phyloP scores from a whole-genome alignment of 108 stramenopile species.

The Cylindrotheca fusiformis region DNA sequence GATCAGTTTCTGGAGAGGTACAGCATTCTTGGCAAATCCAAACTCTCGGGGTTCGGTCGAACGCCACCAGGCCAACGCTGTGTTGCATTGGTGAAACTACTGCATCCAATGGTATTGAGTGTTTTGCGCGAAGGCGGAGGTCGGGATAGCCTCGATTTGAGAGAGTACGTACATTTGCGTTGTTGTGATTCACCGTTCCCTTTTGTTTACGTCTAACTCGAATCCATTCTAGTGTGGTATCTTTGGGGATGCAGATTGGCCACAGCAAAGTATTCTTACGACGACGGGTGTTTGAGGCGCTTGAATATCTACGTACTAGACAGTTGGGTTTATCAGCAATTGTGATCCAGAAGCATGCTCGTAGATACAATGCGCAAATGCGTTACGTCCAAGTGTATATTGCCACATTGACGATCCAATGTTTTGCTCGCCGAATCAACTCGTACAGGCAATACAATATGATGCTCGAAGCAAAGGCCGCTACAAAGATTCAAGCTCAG shows the following conservation, averaged over 20 bases:
- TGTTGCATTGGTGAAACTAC: slow-evolving; percentile 4
- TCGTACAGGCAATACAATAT: slow-evolving; percentile 15
- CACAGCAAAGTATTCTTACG: slow-evolving; percentile 85
- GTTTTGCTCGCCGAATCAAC: slow-evolving; percentile 34
- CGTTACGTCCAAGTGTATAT: slow-evolving; percentile 17
- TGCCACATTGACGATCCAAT: slow-evolving; percentile 27
- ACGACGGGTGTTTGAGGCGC: slow-evolving; percentile 66
- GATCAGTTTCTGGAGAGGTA: slow-evolving; percentile 84
- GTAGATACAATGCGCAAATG: slow-evolving; percentile 41
- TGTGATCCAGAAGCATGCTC: slow-evolving; percentile 41
- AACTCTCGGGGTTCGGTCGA: background rate
- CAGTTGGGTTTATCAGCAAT: slow-evolving; percentile 42
- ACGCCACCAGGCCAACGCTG: slow-evolving; percentile 9
- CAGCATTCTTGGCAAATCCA: slow-evolving; percentile 35
- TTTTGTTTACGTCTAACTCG: too few relatives aligned
- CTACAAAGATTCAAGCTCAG: slow-evolving; percentile 49
- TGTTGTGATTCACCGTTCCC: too few relatives aligned
- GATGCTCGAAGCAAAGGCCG: slow-evolving; percentile 30
- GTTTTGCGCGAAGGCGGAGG: slow-evolving; percentile 5
- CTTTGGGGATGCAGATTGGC: slow-evolving; percentile 84
- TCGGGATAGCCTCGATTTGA: background rate
- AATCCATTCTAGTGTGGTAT: slow-evolving; percentile 32
- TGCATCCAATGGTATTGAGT: slow-evolving; percentile 17
- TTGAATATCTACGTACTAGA: slow-evolving; percentile 67
- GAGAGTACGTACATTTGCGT: slow-evolving; percentile 24